Conservation (phyloP, 805 yeast genomes). For the Naumovozyma baii region DNA sequence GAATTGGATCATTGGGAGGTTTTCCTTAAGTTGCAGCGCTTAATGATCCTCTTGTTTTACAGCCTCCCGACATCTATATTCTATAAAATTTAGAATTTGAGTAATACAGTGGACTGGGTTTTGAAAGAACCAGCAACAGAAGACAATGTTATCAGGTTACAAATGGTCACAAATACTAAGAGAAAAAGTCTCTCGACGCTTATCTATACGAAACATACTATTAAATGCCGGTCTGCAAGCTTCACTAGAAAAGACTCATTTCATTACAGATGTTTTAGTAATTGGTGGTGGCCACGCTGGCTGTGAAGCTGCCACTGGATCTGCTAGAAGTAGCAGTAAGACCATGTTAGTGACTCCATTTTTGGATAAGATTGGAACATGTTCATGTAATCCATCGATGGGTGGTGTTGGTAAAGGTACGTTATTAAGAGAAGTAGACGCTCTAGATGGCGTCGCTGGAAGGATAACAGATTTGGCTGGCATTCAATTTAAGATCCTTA, state of each 20-base stretch:
- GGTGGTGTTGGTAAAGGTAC: constrained; percentile 99
- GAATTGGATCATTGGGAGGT: too few species aligned
- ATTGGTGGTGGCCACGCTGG: constrained; percentile 99
- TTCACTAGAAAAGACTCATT: constrained; percentile 7
- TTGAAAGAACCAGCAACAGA: too few species aligned
- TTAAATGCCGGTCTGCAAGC: constrained; percentile 10
- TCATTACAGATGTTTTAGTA: constrained; percentile 47
- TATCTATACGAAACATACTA: neutral
- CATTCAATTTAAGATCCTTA: constrained; percentile 78
- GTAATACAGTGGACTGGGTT: too few species aligned
- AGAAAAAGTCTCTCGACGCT: neutral
- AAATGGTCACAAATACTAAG: neutral
- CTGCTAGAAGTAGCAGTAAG: constrained; percentile 71
- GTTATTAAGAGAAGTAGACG: constrained; percentile 83
- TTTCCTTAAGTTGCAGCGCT: too few species aligned
- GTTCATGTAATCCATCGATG: constrained; percentile 95
- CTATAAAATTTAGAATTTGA: too few species aligned
- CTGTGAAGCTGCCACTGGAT: constrained; percentile 90
- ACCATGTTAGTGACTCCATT: constrained; percentile 62
- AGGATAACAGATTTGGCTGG: constrained; percentile 88
- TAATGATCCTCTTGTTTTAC: too few species aligned
- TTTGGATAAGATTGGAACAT: constrained; percentile 71
- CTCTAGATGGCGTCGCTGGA: constrained; percentile 86
- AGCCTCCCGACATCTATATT: too few species aligned
- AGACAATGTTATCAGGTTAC: neutral